Base-by-base conservation (phyloP, 257 asterid genomes). In the Dorcoceras hygrometricum region DNA sequence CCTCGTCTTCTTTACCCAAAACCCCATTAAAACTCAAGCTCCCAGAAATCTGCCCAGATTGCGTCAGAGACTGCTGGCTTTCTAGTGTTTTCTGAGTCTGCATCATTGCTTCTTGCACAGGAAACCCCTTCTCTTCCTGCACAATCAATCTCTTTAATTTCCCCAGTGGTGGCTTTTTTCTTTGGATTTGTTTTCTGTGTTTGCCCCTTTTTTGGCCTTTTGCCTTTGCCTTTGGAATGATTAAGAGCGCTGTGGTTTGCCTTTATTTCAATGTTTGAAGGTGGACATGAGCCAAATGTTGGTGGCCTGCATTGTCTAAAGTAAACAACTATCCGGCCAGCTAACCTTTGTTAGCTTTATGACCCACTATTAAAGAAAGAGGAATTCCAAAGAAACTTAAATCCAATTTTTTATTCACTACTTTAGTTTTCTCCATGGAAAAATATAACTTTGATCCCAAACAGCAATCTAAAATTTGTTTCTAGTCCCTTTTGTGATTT, bases 1-100 rank as follows among this genome's bases (percentile, higher is more conserved):
- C 92, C 19, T 89, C 90, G 34, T 87, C 95, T 73, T 84, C 89
- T 72, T 77, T 81, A 51, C 71, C 74, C 58, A 79, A 27, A 3
- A 70, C 53, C 5, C 85, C 82, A 57, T 74, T 84, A 70, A 81
- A 84, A 71, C 87, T 84, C 43, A 84, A 28, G 62, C 82, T 77
- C 9, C 81, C 84, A 11, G 83, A 53, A 46, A 46, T 25, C 10
- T 48, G 46, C 51, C 53, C 29, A 39, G 50, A 39, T 39, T 39
- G 50, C 50, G 4, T 39, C 5, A 32, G 14, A 12, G 68, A 64
- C 28, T 64, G 71, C 25, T 66, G 71, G 8, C 54, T 66, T 22
- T 66, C 71, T 0, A 66, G 55, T 31, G 71, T 66, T 20, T 55
- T 66, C 55, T 53, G 62, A 29, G 19, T 27, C 19, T 65, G 70